A percentile compares a stretch with the other conserved stretches of the same genome.
Evolutionary conservation across 176 grass and related monocot species (phyloP).

Genomic region (Ampelocalamus luodianensis): DNA sequence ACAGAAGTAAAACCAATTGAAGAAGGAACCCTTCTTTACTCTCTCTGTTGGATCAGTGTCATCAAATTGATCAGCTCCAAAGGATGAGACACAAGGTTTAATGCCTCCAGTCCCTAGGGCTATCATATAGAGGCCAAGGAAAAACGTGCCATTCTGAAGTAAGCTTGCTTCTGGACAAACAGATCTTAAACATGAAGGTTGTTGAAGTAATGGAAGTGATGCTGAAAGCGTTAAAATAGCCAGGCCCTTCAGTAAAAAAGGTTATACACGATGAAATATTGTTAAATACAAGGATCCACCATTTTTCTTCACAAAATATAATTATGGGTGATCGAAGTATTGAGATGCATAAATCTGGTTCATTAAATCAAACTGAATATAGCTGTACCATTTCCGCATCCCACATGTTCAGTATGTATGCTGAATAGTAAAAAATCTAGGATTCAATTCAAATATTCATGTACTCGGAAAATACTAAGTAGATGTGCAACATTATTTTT

Average conservation of each 20-base stretch:
- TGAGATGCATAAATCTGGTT: not conserved
- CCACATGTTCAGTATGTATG: not conserved
- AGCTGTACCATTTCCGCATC: not conserved
- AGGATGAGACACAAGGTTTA: slow-evolving; percentile 90
- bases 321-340: not conserved
- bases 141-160: slow-evolving; percentile 69
- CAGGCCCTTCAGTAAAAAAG: slow-evolving; percentile 63
- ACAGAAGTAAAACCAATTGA: slow-evolving; percentile 98
- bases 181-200: slow-evolving; percentile 49
- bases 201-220: slow-evolving; percentile 65
- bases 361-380: not conserved
- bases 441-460: slow-evolving; percentile 4
- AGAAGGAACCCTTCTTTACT: slow-evolving; percentile 80
- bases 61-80: slow-evolving; percentile 96
- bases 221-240: slow-evolving; percentile 71
- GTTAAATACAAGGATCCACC: not conserved
- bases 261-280: slow-evolving; percentile 10
- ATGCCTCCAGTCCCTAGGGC: slow-evolving; percentile 88
- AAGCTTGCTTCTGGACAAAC: slow-evolving; percentile 60
- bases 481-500: slow-evolving; percentile 1
- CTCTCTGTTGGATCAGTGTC: slow-evolving; percentile 76
- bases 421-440: not conserved
- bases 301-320: slow-evolving; percentile 12
- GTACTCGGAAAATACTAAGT: not conserved
- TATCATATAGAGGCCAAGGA: slow-evolving; percentile 82